phyloP scores from a whole-genome alignment of 2,329 filamentous ascomycete species.

The Pseudonectria buxi region DNA sequence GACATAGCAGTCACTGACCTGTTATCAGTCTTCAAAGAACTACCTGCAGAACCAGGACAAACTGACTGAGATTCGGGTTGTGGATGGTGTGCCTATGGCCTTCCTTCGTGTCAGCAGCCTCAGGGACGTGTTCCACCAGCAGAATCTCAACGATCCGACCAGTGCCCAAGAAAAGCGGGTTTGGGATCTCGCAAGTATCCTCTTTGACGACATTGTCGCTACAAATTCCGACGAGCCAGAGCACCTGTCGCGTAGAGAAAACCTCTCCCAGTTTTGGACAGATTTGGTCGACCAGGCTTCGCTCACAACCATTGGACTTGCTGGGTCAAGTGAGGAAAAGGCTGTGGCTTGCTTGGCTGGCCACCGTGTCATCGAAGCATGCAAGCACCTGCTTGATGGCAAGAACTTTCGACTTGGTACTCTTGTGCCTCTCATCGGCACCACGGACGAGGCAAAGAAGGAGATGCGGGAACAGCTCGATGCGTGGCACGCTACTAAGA shows the following conservation, averaged over 20 bases:
- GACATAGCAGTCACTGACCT: constrained; percentile 7
- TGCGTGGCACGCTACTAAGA: constrained; percentile 75
- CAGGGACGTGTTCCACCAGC: constrained; percentile 34
- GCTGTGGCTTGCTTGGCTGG: constrained; percentile 74
- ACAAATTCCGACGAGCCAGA: constrained; percentile 34
- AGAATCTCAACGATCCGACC: constrained; percentile 36
- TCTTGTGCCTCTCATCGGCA: constrained; percentile 74
- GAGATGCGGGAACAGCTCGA: constrained; percentile 76
- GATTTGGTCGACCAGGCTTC: constrained; percentile 57
- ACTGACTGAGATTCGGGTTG: constrained; percentile 45
- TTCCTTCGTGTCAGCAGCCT: constrained; percentile 33
- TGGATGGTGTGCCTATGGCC: constrained; percentile 55
- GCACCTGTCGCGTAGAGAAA: constrained; percentile 47
- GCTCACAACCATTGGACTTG: constrained; percentile 48
- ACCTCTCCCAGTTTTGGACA: constrained; percentile 61
- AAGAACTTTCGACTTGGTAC: constrained; percentile 80
- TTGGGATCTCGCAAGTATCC: constrained; percentile 79
- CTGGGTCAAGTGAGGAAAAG: constrained; percentile 67
- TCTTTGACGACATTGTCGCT: constrained; percentile 65
- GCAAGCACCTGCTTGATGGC: constrained; percentile 66
- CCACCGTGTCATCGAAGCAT: constrained; percentile 75
- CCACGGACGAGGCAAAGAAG: constrained; percentile 59
- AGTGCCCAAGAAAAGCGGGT: constrained; percentile 62
- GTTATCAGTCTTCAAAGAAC: constrained; percentile 45
- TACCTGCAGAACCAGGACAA: constrained; percentile 50